Base-by-base conservation (phyloP, 2,329 filamentous ascomycete species). In the Aspergillus alliaceus region DNA sequence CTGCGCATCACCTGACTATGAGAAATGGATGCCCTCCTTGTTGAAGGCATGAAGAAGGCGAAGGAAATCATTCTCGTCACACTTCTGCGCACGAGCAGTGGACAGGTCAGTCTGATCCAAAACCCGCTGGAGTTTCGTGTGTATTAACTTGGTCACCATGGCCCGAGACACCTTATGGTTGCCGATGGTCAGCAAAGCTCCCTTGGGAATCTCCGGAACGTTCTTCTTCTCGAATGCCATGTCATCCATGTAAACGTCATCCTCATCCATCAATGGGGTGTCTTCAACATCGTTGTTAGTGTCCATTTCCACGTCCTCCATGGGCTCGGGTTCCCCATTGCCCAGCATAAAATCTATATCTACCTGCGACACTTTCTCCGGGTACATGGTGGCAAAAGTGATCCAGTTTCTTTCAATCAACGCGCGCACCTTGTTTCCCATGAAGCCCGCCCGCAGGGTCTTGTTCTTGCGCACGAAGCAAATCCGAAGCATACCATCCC, bases 401-500 rank as follows among this genome's bases (percentile, higher is more conserved):
- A 62, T 60, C 60, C 60, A 62, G 39, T 62, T 62, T 32, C 54
- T 50, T 49, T 62, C 60, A 18, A 62, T 60, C 42, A 62, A 14
- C 18, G 46, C 37, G 29, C 60, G 58, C 60, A 86, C 83, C 51
- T 83, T 88, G 11, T 88, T 90, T 12, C 88, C 88, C 53, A 93
- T 78, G 77, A 90, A 93, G 54, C 84, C 87, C 1, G 90, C 88
- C 39, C 91, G 81, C 54, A 96, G 78, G 1, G 90, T 95, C 75
- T 93, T 91, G 76, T 98, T 98, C 79, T 96, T 95, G 65, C 95
- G 82, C 54, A 90, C 87, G 66, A 96, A 96, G 60, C 88, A 86
- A 39, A 96, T 86, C 48, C 91, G 81, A 59, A 98, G 76, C 71
- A 99, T 81, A 11, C 93, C 93, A 70, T 98, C 93, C 88, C 93